Evolutionary conservation across 495 filamentous ascomycete genomes (phyloP), one percentile per base, ranked within the genome.

Genomic region (Lichenothelia convexa): DNA sequence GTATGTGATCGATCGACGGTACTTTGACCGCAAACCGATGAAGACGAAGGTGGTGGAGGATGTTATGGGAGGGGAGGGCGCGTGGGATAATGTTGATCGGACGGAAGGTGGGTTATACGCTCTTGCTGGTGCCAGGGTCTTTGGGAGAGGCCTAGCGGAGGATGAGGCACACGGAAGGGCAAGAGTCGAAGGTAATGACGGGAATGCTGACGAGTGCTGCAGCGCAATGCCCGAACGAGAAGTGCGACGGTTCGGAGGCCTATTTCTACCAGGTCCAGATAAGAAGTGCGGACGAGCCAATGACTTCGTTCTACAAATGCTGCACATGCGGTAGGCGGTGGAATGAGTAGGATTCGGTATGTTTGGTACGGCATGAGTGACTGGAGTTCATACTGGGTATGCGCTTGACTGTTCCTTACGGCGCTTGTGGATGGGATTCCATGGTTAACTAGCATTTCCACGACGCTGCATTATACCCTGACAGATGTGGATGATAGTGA

Each of bases 251-350:
- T 21, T 60, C 67, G 33, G 69, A 80, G 59, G 89, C 91, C 23
- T 91, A 81, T 40, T 94, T 82, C 68, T 91, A 84, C 61, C 80
- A 87, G 68, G 73, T 94, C 47, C 89, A 97, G 68, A 95, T 93
- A 60, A 75, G 89, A 40, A 92, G 82, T 62, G 89, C 91, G 27
- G 89, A 97, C 60, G 89, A 97, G 66, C 89, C 89, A 35, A 93
- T 93, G 84, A 97, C 89, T 32, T 81, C 69, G 27, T 95, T 97
- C 58, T 86, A 77, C 55, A 85, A 80, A n/a, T n/a, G n/a, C n/a
- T n/a, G n/a, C n/a, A n/a, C n/a, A n/a, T n/a, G n/a, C n/a, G n/a
- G n/a, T n/a, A n/a, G n/a, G n/a, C n/a, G n/a, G n/a, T n/a, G n/a
- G n/a, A n/a, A n/a, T n/a, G n/a, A n/a, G n/a, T n/a, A n/a, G n/a